Evolutionary conservation across 169 alveolate species (phyloP), one percentile per base, ranked within the genome.

Genomic region (Plasmodium relictum): DNA sequence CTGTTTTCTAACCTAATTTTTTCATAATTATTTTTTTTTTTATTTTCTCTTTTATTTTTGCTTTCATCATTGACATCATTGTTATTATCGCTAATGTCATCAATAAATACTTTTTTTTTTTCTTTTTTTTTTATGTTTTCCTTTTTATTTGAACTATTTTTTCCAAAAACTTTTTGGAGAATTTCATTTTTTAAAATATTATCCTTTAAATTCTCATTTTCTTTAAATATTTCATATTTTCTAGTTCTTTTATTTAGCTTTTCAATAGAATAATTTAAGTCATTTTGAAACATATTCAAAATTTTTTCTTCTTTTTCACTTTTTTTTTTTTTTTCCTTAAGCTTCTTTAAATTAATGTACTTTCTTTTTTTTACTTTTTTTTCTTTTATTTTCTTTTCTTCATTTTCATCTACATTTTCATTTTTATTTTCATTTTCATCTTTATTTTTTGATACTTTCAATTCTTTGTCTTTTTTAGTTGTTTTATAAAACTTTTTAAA

Each of bases 241-340:
- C 45, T 76, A 24, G 89, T 63, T 48, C 63, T 76, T 62, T 50
- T 63, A 31, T 76, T 76, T 50, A 76, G 24, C 41, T 68, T 76
- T 45, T 76, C 78, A 22, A 76, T 62, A 8, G 89, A 76, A 26
- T 76, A 61, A 24, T 76, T 76, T 41, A 76, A 20, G 56, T 76
- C 41, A 7, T 76, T 63, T 26, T 76, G 70, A 22, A 76, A 76
- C 89, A 76, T 76, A 42, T 76, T 56, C 54, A 76, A 24, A 26
- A 76, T 76, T 63, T 76, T 63, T 22, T 76, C 56, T 69, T 76
- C 59, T 45, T 76, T 63, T 16, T 14, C 50, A 10, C 26, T 62
- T 41, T 20, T 65, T 42, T n/a, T 74, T 7, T 48, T 48, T 52
- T 52, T 52, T 52, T 52, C 10, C 20, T 52, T 48, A 24, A 58